Evolutionary conservation across 306 rosid genomes (phyloP).

Genomic region (Corylus avellana): DNA sequence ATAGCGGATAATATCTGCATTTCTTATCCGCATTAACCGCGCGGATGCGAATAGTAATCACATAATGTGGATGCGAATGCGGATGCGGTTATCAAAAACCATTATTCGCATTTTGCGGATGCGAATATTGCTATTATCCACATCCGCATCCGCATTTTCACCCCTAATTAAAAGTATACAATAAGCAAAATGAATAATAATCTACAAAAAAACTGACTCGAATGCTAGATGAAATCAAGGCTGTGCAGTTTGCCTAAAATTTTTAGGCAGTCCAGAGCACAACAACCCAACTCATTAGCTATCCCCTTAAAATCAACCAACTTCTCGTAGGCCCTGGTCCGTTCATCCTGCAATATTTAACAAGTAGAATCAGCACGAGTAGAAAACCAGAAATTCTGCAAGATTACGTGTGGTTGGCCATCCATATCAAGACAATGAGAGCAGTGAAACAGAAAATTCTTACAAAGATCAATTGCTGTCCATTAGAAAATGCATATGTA

Average conservation of each 20-base stretch:
- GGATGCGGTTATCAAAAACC: too few relatives aligned
- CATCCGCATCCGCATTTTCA: too few relatives aligned
- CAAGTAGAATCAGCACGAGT: constrained; percentile 33
- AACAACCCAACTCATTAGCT: constrained; percentile 74
- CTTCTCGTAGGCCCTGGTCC: constrained; percentile 74
- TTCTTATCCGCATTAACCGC: too few relatives aligned
- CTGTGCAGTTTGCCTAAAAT: constrained; percentile 66
- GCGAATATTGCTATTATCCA: too few relatives aligned
- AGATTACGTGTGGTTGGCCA: background rate
- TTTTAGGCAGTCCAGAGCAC: constrained; percentile 78
- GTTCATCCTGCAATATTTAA: constrained; percentile 63
- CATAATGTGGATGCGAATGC: too few relatives aligned
- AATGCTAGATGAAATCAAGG: constrained; percentile 14
- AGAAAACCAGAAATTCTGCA: constrained; percentile 14
- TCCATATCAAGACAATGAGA: background rate
- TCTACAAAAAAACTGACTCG: constrained; percentile 13
- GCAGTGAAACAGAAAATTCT: constrained; percentile 31
- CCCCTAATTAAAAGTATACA: background rate
- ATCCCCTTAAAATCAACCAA: constrained; percentile 81
- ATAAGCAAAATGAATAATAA: constrained; percentile 28
- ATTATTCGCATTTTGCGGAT: too few relatives aligned
- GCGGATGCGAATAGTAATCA: too few relatives aligned
- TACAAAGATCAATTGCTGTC: constrained; percentile 68
- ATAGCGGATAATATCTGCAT: too few relatives aligned
- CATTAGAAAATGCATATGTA: constrained; percentile 53